Conservation (phyloP, 1,284 basidiomycete genomes). For the Microbotryum intermedium region DNA sequence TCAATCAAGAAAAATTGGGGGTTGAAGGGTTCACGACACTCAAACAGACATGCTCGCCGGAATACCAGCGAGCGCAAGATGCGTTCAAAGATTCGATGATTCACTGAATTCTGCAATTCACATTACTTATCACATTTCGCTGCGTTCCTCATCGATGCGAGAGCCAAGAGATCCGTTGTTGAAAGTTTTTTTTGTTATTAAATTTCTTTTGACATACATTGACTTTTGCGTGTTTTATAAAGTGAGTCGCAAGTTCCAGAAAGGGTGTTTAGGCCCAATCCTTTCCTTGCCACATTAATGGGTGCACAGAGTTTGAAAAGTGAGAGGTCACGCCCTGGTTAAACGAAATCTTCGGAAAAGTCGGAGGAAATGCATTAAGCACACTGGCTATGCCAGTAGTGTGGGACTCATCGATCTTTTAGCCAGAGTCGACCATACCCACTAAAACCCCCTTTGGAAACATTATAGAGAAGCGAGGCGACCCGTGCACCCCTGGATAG, state of each 20-base stretch:
- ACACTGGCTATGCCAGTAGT: too few relatives aligned
- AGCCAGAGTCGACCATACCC: too few relatives aligned
- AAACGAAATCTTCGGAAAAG: too few relatives aligned
- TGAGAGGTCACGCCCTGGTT: too few relatives aligned
- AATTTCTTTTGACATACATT: slow-evolving; percentile 12
- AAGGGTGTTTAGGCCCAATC: too few relatives aligned
- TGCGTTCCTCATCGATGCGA: slow-evolving; percentile 57
- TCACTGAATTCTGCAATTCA: slow-evolving; percentile 57
- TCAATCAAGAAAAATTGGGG: slow-evolving; percentile 39
- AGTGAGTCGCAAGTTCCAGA: slow-evolving; percentile 45
- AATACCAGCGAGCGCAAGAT: slow-evolving; percentile 52
- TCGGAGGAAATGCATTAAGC: too few relatives aligned
- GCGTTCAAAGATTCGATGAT: slow-evolving; percentile 57
- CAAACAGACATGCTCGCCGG: slow-evolving; percentile 52
- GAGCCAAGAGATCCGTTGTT: slow-evolving; percentile 57
- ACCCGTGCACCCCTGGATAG: too few relatives aligned
- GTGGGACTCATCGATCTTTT: too few relatives aligned
- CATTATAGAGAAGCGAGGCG: too few relatives aligned
- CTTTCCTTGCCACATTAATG: too few relatives aligned
- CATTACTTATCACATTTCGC: slow-evolving; percentile 55
- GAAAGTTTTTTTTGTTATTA: slow-evolving; percentile 49
- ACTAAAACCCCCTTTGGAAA: too few relatives aligned
- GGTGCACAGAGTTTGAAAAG: too few relatives aligned
- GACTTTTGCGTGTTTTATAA: background rate
- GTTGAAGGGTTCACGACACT: slow-evolving; percentile 48